Base-by-base conservation (phyloP, 2,329 filamentous ascomycete species). In the Calonectria hongkongensis region DNA sequence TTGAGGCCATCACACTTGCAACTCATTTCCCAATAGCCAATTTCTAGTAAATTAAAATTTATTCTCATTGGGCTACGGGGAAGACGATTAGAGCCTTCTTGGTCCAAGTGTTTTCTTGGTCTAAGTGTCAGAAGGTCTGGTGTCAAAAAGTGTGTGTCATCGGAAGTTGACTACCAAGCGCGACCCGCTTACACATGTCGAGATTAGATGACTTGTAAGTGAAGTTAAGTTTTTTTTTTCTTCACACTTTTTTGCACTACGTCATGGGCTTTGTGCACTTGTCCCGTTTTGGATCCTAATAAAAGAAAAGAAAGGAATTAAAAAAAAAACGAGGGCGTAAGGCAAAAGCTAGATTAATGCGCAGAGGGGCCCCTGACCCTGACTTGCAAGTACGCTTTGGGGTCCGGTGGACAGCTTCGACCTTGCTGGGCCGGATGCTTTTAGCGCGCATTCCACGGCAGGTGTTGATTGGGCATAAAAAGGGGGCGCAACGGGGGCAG, bases 291-390 rank as follows among this genome's bases (percentile, higher is more conserved):
- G 21, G 36, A 60, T 28, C 39, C 21, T 16, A 39, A 27, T 13
- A 2, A 36, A 27, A 27, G 13, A 13, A 39, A 41, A 25, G 27
- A 15, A 41, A 58, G 27, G 15, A 2, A 18, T n/a, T 27, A 18
- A 33, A 41, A 25, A 39, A 18, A n/a, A 36, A 60, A 41, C 39
- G 27, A 60, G 25, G 21, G 54, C 39, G 33, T n/a, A 41, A 60
- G 54, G 33, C 54, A 28, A 60, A 60, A 60, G 21, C 54, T 60
- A 41, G 54, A 60, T 60, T 60, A 60, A 60, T 60, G 54, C 54
- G 30, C 54, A 60, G 21, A 60, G 13, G 54, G 54, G 36, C 54
- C 54, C 54, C 54, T 60, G 36, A 60, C 36, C 54, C 54, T 60
- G 54, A 27, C 51, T n/a, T 33, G 51, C 21, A 21, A 21, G 21